Percentiles rank a stretch among this genome's conserved stretches.
These are phyloP conservation scores for Hydnomerulius pinastri DNA, from an alignment of 768 basidiomycete genomes.

Conservation along the genomic window DNA sequence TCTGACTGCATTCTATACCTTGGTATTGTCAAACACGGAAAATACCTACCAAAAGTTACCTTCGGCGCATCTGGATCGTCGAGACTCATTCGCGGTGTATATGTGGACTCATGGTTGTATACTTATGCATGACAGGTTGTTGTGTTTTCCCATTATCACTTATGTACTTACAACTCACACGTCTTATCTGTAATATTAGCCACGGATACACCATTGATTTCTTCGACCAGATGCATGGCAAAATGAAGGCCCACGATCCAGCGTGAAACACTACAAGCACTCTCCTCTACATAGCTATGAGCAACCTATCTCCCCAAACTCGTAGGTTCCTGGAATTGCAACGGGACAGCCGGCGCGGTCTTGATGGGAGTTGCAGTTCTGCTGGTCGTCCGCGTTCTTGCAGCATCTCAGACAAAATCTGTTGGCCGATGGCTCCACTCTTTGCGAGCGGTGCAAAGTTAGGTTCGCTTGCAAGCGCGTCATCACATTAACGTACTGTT, in stretches of 20 bases:
- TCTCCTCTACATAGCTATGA: slow-evolving; percentile 18
- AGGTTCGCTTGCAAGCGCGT: not conserved
- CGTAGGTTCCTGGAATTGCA: slow-evolving; percentile 48
- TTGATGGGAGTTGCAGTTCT: slow-evolving; percentile 52
- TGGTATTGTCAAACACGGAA: slow-evolving; percentile 1
- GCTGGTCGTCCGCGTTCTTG: slow-evolving; percentile 40
- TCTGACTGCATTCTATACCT: not conserved
- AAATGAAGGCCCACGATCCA: not conserved
- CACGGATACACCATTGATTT: slow-evolving; percentile 19
- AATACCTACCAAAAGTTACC: slow-evolving; percentile 1
- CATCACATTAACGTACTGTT: slow-evolving; percentile 37
- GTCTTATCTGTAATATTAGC: slow-evolving; percentile 25
- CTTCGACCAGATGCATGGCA: too few relatives aligned
- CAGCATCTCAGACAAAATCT: slow-evolving; percentile 56
- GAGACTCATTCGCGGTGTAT: slow-evolving; percentile 11
- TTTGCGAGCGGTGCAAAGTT: slow-evolving; percentile 12
- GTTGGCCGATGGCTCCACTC: slow-evolving; percentile 46
- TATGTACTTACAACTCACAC: slow-evolving; percentile 12
- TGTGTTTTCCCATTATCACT: slow-evolving; percentile 7
- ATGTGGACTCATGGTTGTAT: slow-evolving; percentile 22
- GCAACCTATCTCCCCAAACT: slow-evolving; percentile 42
- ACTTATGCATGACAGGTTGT: slow-evolving; percentile 13
- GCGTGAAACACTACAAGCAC: not conserved
- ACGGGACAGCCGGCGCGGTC: slow-evolving; percentile 44
- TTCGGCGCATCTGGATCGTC: slow-evolving; percentile 16